phyloP scores from a whole-genome alignment of 1,284 basidiomycete species.

The Papiliotrema laurentii region DNA sequence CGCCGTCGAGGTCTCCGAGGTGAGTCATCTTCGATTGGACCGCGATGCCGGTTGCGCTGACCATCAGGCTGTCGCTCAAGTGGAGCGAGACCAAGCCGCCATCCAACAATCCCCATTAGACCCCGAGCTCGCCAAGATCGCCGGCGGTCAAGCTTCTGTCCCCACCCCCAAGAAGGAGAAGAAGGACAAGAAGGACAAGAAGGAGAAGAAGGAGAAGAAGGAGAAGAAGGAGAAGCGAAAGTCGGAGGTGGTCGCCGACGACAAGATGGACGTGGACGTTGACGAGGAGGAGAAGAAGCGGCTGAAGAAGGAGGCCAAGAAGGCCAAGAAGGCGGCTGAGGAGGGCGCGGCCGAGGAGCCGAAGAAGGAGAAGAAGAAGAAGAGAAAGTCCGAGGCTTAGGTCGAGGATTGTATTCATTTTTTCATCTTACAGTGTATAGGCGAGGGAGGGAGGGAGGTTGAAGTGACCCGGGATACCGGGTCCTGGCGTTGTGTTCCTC shows the following conservation, averaged over 20 bases:
- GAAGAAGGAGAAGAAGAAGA: constrained; percentile 35
- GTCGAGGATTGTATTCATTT: no score
- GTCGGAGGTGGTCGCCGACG: constrained; percentile 11
- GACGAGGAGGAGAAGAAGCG: constrained; percentile 13
- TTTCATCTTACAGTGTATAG: no score
- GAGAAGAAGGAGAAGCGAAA: constrained; percentile 46
- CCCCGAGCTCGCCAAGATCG: constrained; percentile 43
- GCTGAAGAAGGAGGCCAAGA: constrained; percentile 28
- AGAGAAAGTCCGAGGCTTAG: constrained; percentile 29
- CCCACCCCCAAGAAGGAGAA: constrained; percentile 26
- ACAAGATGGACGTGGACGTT: constrained; percentile 9
- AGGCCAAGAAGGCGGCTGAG: constrained; percentile 4
- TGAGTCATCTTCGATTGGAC: constrained; percentile 6
- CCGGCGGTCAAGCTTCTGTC: constrained; percentile 13
- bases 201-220: constrained; percentile 47
- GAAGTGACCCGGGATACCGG: no score
- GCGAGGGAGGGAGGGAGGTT: no score
- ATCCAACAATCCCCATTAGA: constrained; percentile 23
- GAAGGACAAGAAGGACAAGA: constrained; percentile 33
- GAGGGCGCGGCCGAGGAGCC: constrained; percentile 12
- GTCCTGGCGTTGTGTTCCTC: no score
- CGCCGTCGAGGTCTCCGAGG: constrained; percentile 47
- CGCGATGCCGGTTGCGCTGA: no score
- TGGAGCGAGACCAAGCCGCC: constrained; percentile 53
- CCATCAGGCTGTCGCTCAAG: constrained; percentile 43